These are phyloP conservation scores for Posidonia oceanica DNA, from an alignment of 116 monocot species.

Conservation along the genomic window DNA sequence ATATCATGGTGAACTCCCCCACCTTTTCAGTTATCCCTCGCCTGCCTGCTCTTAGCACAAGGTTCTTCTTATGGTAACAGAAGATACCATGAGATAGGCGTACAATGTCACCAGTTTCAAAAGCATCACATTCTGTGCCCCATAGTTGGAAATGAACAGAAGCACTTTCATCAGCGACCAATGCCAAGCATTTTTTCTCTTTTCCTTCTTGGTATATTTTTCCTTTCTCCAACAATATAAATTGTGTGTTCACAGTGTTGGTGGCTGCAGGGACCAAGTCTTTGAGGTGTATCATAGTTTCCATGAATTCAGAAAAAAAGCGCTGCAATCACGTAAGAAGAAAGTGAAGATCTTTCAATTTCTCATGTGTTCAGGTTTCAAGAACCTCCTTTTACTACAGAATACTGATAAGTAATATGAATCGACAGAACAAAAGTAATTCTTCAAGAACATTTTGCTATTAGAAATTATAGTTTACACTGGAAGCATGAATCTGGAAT, in stretches of 20 bases:
- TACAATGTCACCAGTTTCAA: slow-evolving; percentile 83
- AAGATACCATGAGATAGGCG: slow-evolving; percentile 65
- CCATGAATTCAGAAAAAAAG: not conserved
- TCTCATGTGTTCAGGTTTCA: too few species aligned
- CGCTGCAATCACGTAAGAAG: too few species aligned
- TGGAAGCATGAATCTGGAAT: too few species aligned
- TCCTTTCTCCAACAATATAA: slow-evolving; percentile 77
- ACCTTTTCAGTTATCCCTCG: slow-evolving; percentile 60
- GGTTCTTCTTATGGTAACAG: slow-evolving; percentile 58
- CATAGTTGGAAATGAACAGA: slow-evolving; percentile 81
- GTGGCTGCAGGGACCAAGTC: slow-evolving; percentile 75
- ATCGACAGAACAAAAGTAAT: too few species aligned
- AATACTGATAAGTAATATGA: too few species aligned
- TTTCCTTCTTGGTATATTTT: slow-evolving; percentile 25
- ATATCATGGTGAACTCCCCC: slow-evolving; percentile 81
- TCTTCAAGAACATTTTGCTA: too few species aligned
- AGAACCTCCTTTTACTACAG: too few species aligned
- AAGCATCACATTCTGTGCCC: slow-evolving; percentile 69
- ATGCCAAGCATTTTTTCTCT: slow-evolving; percentile 49
- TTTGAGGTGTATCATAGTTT: slow-evolving; percentile 34
- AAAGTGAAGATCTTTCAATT: too few species aligned
- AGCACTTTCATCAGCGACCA: slow-evolving; percentile 83
- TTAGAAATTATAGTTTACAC: too few species aligned
- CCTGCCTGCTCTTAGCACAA: slow-evolving; percentile 70
- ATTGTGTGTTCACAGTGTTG: slow-evolving; percentile 53